Base-by-base conservation (phyloP, 768 basidiomycete genomes). In the Candolleomyces eurysporus region DNA sequence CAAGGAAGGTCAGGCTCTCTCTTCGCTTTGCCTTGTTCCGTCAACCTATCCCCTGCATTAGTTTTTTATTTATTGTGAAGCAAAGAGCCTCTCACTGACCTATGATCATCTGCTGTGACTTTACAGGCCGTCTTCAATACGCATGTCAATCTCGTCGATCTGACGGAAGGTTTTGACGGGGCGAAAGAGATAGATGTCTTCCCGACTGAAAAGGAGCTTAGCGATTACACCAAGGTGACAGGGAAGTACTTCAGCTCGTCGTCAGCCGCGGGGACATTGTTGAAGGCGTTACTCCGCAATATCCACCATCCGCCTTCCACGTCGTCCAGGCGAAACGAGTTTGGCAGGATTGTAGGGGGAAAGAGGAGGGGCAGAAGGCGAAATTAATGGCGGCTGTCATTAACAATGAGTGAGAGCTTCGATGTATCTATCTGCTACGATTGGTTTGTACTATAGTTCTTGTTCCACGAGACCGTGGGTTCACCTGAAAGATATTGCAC, bases 111-210 rank as follows among this genome's bases (percentile, higher is more conserved):
- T 6, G 36, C 6, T 36, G 11, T 5, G 8, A 10, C 32, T 48
- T 50, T 30, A 26, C 39, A 58, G 57, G 58, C 58, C 14, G 50
- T 60, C 10, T 32, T 16, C 10, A 52, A 51, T 8, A 52, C n/a
- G 16, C 58, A 60, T 43, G 61, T 62, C 26, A 62, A 65, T n/a
- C 61, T 62, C 2, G 60, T 64, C 42, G 63, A 64, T 30, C 39
- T 64, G 21, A 55, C 58, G 30, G 59, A 64, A n/a, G 57, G 21
- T 4, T 48, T 51, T 22, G 57, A 61, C 16, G 48, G 48, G 10
- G 32, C 16, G 17, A 36, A 45, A 30, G 10, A 14, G 8, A 50
- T 64, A 13, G n/a, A 43, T 0, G 16, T 56, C 22, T 64, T 64
- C 48, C 7, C 22, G 7, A 55, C 22, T 2, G 57, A 61, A 45